Percentiles rank a stretch among this genome's conserved stretches.
phyloP scores from a whole-genome alignment of 83 land plant genomes.

The Picea abies region DNA sequence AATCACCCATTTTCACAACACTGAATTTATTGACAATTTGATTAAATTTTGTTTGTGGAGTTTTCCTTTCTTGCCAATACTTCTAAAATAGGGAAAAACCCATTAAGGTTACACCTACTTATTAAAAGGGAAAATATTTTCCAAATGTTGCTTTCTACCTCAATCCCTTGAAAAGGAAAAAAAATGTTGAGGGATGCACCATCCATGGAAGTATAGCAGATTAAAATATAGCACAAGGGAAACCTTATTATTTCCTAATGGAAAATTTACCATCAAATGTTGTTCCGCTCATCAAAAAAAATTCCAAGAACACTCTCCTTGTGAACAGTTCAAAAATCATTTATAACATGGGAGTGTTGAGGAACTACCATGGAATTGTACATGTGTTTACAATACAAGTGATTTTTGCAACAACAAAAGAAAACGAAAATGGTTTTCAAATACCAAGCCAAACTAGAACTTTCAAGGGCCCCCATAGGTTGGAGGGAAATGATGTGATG shows the following conservation, averaged over 20 bases:
- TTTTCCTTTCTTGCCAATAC: neutral
- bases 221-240: neutral
- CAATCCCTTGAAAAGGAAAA: neutral
- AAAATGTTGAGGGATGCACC: neutral
- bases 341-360: neutral
- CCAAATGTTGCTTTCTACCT: neutral
- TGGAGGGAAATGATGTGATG: too few species aligned
- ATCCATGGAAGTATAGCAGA: neutral
- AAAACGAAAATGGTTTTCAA: neutral
- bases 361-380: neutral
- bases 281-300: neutral
- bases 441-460: too few species aligned
- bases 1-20: too few species aligned
- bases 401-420: too few species aligned
- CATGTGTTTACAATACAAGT: neutral
- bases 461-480: too few species aligned
- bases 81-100: neutral
- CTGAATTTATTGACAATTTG: neutral
- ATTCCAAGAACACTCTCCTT: neutral
- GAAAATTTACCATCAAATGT: neutral
- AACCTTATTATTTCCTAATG: neutral
- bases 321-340: neutral
- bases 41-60: constrained; percentile 1
- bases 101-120: neutral
- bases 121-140: neutral